Base-by-base conservation (phyloP, 176 grass and related monocot genomes). In the Chloris gayana region DNA sequence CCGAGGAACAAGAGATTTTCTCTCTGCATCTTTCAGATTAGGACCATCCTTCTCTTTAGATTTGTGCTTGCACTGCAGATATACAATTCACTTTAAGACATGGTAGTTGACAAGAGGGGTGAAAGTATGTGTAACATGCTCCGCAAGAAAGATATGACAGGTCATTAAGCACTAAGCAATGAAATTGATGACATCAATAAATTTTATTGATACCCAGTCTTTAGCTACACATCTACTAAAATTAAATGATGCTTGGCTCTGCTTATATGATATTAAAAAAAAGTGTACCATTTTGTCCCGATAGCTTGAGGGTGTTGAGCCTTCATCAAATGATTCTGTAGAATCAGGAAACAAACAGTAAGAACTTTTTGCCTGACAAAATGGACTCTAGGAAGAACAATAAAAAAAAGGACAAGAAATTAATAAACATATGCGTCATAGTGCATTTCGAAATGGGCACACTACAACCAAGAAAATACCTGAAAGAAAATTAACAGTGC, bases 1-100 rank as follows among this genome's bases (percentile, higher is more conserved):
- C 39, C 91, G 79, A 64, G 97, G 97, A 76, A 99, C 53, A 89
- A 99, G 79, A 82, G 86, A 88, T 86, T 95, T 93, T 79, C 82
- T 88, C 89, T 93, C 90, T 66, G 87, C 77, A 34, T 84, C 81
- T 84, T 82, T 91, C 57, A 75, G 80, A 63, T 85, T 84, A 53
- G 59, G 73, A 25, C 53, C 85, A 77, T 80, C 47, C 24, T 92
- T 82, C 75, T 91, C 84, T 57, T 47, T 59, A 67, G 65, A 77
- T 81, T 87, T 98, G 51, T 93, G 74, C 61, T 84, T 83, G 72
- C 56, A 83, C 92, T 98, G 76, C 76, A 89, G 75, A 82, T 18
- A 61, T 46, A 42, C 6, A 73, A 67, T 21, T 80, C 6, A 64
- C 50, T 30, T 70, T 0, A 85, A 56, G 17, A 4, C 38, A 46